phyloP scores from a whole-genome alignment of 306 rosid species.

The Prunus mume region DNA sequence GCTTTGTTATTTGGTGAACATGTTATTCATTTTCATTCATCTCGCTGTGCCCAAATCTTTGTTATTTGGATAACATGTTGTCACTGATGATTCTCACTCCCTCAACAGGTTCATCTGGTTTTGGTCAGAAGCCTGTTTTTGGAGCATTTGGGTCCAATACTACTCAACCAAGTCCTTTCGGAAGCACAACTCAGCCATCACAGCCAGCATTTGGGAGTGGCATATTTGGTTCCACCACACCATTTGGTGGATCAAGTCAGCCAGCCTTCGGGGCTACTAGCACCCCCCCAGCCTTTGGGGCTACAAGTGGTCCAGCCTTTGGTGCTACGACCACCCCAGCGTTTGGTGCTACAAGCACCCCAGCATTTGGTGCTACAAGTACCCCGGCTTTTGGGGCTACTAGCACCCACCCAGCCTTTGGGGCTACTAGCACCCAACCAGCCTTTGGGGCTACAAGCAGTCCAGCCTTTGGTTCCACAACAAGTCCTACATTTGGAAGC shows the following conservation, averaged over 20 bases:
- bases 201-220: conserved; percentile 86
- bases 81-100: conserved; percentile 21
- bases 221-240: conserved; percentile 74
- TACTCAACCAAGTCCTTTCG: conserved; percentile 75
- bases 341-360: conserved; percentile 43
- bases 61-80: background rate
- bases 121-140: conserved; percentile 84
- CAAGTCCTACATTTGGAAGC: conserved; percentile 61
- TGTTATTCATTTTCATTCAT: background rate
- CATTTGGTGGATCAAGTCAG: conserved; percentile 69
- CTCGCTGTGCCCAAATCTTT: background rate
- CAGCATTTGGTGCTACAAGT: conserved; percentile 27
- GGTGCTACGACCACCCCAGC: conserved; percentile 38
- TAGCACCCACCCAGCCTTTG: conserved; percentile 42
- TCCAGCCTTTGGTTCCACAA: conserved; percentile 41
- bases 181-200: conserved; percentile 63
- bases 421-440: conserved; percentile 29
- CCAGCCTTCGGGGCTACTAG: conserved; percentile 49
- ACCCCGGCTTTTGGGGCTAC: conserved; percentile 43
- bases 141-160: conserved; percentile 80
- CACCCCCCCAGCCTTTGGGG: conserved; percentile 47
- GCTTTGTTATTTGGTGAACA: background rate
- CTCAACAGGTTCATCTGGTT: conserved; percentile 57
- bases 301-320: conserved; percentile 39
- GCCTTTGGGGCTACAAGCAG: conserved; percentile 46